Conservation (phyloP, 225 moss, liverwort and hornwort genomes). For the Lunularia cruciata region DNA sequence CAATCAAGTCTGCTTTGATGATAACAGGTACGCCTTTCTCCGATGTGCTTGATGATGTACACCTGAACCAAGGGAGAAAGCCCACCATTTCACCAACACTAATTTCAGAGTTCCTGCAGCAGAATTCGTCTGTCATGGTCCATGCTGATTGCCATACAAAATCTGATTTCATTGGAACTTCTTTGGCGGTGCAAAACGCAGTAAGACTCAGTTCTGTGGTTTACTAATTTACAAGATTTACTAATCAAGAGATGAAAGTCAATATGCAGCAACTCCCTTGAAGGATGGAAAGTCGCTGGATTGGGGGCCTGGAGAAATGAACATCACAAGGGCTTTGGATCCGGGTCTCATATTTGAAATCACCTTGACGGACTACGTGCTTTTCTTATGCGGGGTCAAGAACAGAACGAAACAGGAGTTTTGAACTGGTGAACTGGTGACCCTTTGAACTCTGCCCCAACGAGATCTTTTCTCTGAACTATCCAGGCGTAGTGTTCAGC, state of each 20-base stretch:
- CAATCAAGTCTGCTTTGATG: constrained; percentile 24
- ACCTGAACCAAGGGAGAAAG: too few species aligned
- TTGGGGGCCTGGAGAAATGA: constrained; percentile 5
- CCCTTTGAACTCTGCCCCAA: constrained; percentile 35
- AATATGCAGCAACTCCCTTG: constrained; percentile 16
- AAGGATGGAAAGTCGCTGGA: not conserved
- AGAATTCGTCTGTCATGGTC: too few species aligned
- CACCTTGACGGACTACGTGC: not conserved
- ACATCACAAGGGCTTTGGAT: not conserved
- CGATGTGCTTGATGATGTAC: too few species aligned
- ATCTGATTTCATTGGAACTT: too few species aligned
- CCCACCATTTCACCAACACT: too few species aligned
- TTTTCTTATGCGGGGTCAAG: constrained; percentile 29
- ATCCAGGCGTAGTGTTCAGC: constrained; percentile 54
- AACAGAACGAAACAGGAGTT: constrained; percentile 29
- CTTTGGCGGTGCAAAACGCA: too few species aligned
- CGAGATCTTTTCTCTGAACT: constrained; percentile 49
- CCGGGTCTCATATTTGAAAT: constrained; percentile 10
- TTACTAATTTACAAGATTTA: too few species aligned
- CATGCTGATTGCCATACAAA: too few species aligned
- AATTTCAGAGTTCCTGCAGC: too few species aligned
- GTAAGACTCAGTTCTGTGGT: too few species aligned
- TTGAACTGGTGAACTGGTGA: constrained; percentile 34
- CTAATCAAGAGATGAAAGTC: too few species aligned
- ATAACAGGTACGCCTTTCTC: constrained; percentile 31